Evolutionary conservation across 257 asterid species (phyloP).

Genomic region (Salvia miltiorrhiza): DNA sequence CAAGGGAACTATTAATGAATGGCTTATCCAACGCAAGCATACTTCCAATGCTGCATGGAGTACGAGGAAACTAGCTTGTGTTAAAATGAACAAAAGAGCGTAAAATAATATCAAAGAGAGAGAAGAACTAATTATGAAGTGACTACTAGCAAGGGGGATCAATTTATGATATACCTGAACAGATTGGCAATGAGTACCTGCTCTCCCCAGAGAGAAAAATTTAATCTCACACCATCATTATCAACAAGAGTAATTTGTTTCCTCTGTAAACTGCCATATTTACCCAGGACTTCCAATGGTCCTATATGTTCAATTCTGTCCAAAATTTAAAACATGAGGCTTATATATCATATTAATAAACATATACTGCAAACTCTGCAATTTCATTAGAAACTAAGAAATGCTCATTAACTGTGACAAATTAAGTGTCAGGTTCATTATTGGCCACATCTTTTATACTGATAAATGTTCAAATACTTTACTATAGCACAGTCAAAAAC

Average conservation of each 20-base stretch:
- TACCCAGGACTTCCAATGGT: slow-evolving; percentile 63
- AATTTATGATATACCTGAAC: slow-evolving; percentile 51
- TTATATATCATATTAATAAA: background rate
- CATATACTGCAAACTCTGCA: slow-evolving; percentile 4
- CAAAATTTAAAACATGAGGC: slow-evolving; percentile 17
- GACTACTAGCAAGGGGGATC: slow-evolving; percentile 5
- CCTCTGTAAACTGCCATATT: slow-evolving; percentile 52
- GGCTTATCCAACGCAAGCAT: slow-evolving; percentile 93
- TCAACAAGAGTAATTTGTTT: slow-evolving; percentile 78
- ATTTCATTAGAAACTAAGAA: background rate
- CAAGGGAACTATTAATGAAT: slow-evolving; percentile 53
- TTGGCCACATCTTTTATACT: background rate
- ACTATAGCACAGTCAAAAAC: background rate
- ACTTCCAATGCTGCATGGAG: slow-evolving; percentile 74
- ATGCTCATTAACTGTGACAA: background rate
- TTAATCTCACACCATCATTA: slow-evolving; percentile 57
- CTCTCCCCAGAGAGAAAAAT: slow-evolving; percentile 84
- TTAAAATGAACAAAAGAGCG: background rate
- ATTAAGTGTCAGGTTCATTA: background rate
- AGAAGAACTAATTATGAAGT: background rate
- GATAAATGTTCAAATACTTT: background rate
- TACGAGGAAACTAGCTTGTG: slow-evolving; percentile 1
- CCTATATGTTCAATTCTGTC: slow-evolving; percentile 81
- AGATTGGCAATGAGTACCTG: slow-evolving; percentile 73
- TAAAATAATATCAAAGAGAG: background rate